Base-by-base conservation (phyloP, 176 grass and related monocot genomes). In the Oryza meyeriana region DNA sequence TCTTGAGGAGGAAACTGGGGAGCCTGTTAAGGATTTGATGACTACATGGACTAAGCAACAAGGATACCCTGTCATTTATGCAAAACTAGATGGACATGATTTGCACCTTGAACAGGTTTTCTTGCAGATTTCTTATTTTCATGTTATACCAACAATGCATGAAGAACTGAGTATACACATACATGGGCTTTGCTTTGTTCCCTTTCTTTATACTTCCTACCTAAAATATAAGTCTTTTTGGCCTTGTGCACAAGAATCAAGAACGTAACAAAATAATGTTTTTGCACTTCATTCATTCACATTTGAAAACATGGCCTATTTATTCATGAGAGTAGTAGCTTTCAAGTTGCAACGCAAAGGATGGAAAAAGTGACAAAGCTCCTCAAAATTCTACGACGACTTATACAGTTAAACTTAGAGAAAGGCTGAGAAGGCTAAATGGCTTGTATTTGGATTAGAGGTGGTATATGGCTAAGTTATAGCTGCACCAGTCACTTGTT, bases 71-170 rank as follows among this genome's bases (percentile, higher is more conserved):
- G 76, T 89, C 71, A 70, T 93, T 26, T 74, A 22, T 72, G 57
- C 57, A 35, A 89, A 89, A 58, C 52, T 87, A 16, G 76, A 81
- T 63, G 64, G 81, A 31, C 70, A 69, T 29, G 63, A 78, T 61
- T 83, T 93, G 81, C 62, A 90, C 76, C 78, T 98, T 81, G 88
- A 91, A 52, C 95, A 98, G 88, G 95, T 89, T 81, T 81, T 42
- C 13, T 61, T 6, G 74, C 50, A 75, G 6, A 69, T 34, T 78
- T 66, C 41, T 68, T 68, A 48, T 40, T 33, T 52, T 30, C 12
- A 70, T 58, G 30, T 66, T 41, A 10, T 67, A 77, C 40, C 3
- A 61, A 14, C 66, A 64, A 64, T 87, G 28, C 27, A 48, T 34
- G 27, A 63, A 55, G 6, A 73, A 39, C 26, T 40, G 13, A 62